phyloP scores from a whole-genome alignment of 805 yeast genomes.

The Lipomyces spencermartinsiae region DNA sequence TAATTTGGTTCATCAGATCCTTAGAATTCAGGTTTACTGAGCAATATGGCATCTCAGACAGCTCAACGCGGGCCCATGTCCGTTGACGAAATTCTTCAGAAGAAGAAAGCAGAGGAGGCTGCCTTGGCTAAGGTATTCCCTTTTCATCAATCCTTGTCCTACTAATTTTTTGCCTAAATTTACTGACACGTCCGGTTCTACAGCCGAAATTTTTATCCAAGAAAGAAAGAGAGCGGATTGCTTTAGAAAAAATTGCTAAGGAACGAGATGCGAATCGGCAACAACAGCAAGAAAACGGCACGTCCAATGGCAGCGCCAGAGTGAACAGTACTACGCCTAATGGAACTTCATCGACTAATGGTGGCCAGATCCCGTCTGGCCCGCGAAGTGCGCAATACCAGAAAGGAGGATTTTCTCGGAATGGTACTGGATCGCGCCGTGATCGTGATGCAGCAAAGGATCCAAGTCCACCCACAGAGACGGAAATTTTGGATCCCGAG shows the following conservation, averaged over 20 bases:
- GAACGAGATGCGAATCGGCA: slow-evolving; percentile 14
- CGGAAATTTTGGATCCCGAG: slow-evolving; percentile 13
- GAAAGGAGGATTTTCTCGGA: background rate
- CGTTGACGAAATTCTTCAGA: slow-evolving; percentile 43
- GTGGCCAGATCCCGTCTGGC: slow-evolving; percentile 1
- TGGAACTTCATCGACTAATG: slow-evolving; percentile 8
- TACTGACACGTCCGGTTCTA: slow-evolving; percentile 22
- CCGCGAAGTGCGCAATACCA: slow-evolving; percentile 2
- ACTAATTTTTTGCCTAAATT: background rate
- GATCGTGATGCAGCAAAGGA: background rate
- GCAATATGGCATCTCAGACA: slow-evolving; percentile 8
- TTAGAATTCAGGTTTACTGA: background rate
- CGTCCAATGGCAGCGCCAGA: background rate
- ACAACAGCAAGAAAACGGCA: background rate
- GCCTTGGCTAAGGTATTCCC: slow-evolving; percentile 26
- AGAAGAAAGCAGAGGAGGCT: slow-evolving; percentile 38
- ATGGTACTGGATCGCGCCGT: background rate
- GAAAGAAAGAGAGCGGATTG: slow-evolving; percentile 51
- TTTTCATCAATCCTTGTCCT: background rate
- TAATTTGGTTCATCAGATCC: background rate
- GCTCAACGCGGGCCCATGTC: slow-evolving; percentile 42
- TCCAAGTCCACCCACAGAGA: background rate
- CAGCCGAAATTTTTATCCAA: slow-evolving; percentile 56
- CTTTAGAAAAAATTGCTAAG: slow-evolving; percentile 39
- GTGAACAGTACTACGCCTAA: slow-evolving; percentile 4